A percentile compares a stretch with the other conserved stretches of the same genome.
These are phyloP conservation scores for Hygrophoropsis aurantiaca DNA, from an alignment of 768 basidiomycete genomes.

Conservation along the genomic window DNA sequence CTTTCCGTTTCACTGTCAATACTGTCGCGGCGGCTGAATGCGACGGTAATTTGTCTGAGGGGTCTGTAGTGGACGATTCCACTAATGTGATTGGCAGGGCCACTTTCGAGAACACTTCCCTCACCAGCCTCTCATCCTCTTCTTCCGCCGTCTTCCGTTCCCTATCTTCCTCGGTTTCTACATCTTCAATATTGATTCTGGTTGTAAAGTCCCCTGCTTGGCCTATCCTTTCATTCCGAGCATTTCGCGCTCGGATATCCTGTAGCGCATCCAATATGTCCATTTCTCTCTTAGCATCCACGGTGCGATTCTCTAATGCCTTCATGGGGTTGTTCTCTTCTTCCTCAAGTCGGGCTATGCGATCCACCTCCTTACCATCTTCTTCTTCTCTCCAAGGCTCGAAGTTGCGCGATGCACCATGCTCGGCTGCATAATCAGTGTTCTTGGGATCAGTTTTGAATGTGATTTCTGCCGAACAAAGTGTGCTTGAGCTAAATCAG, in stretches of 20 bases:
- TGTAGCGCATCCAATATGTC: constrained; percentile 95
- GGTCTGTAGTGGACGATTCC: constrained; percentile 21
- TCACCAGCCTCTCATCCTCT: constrained; percentile 90
- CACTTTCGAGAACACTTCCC: constrained; percentile 82
- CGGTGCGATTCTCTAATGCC: constrained; percentile 87
- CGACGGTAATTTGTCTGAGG: constrained; percentile 18
- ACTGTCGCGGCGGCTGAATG: constrained; percentile 23
- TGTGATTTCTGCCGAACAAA: constrained; percentile 97
- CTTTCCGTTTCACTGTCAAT: constrained; percentile 86
- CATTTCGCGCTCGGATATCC: constrained; percentile 85
- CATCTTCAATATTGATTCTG: constrained; percentile 61
- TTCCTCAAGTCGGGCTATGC: constrained; percentile 81
- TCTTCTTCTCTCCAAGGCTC: constrained; percentile 93
- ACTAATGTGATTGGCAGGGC: constrained; percentile 31
- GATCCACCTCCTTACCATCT: constrained; percentile 78
- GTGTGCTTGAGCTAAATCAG: constrained; percentile 54
- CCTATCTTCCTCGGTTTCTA: constrained; percentile 76
- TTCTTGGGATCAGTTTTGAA: constrained; percentile 99
- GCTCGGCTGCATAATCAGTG: constrained; percentile 90
- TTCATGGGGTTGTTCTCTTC: constrained; percentile 99
- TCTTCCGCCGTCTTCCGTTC: constrained; percentile 73
- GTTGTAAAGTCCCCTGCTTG: constrained; percentile 69
- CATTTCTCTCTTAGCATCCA: constrained; percentile 96
- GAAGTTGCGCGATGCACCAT: constrained; percentile 96
- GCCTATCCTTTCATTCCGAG: constrained; percentile 84